Conservation (phyloP, 1,139 yeast genomes). For the Kodamaea sp. region DNA sequence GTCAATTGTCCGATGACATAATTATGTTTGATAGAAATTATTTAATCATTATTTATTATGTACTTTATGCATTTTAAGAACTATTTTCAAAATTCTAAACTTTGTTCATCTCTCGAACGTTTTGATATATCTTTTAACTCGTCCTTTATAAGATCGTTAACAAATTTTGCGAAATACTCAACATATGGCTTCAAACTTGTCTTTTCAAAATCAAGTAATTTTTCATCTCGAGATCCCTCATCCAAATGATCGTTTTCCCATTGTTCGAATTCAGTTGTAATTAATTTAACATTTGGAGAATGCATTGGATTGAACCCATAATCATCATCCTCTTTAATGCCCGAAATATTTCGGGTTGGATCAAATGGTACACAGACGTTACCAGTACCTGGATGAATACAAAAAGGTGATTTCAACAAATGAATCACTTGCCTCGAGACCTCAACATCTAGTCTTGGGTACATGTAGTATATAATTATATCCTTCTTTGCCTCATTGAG, state of each 20-base stretch:
- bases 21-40: constrained; percentile 1
- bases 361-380: constrained; percentile 94
- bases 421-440: constrained; percentile 90
- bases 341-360: constrained; percentile 38
- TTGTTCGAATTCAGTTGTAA: constrained; percentile 54
- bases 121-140: constrained; percentile 45
- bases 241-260: constrained; percentile 34
- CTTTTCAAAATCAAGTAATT: constrained; percentile 49
- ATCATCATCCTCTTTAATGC: constrained; percentile 33
- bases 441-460: constrained; percentile 90
- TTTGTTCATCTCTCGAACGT: constrained; percentile 42
- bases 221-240: constrained; percentile 18
- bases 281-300: constrained; percentile 70
- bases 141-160: constrained; percentile 51
- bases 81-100: constrained; percentile 18
- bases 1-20: constrained; percentile 21
- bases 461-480: constrained; percentile 71
- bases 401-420: constrained; percentile 94
- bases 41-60: constrained; percentile 2
- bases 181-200: constrained; percentile 75
- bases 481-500: constrained; percentile 80
- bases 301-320: constrained; percentile 70
- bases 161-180: constrained; percentile 65
- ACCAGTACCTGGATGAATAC: constrained; percentile 97
- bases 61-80: background rate